phyloP scores from a whole-genome alignment of 1,139 yeast genomes.

The Sugiyamaella grinbergsii region DNA sequence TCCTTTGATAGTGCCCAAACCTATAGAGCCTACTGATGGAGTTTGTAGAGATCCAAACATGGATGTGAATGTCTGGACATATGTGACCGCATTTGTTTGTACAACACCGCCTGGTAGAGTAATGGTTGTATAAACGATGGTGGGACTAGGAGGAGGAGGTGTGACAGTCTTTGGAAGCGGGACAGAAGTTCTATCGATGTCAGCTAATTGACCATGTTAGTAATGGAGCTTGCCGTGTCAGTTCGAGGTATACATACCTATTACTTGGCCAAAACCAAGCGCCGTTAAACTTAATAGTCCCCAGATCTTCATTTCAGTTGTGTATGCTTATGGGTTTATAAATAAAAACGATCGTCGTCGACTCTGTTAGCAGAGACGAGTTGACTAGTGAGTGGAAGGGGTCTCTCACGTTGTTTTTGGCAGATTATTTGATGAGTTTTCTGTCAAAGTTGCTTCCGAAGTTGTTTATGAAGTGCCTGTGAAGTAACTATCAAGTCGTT shows the following conservation, averaged over 20 bases:
- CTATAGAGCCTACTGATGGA: conserved; percentile 56
- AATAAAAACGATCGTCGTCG: not conserved
- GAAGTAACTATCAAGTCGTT: no score
- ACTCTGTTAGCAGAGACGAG: conserved; percentile 3
- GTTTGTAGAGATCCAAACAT: conserved; percentile 45
- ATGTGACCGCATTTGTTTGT: conserved; percentile 47
- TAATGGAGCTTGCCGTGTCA: no score
- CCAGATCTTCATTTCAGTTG: conserved; percentile 7
- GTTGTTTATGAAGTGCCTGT: not conserved
- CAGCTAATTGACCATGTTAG: conserved; percentile 17
- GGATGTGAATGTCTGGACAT: conserved; percentile 52
- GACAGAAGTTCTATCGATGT: conserved; percentile 26
- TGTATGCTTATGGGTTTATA: not conserved
- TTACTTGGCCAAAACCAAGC: not conserved
- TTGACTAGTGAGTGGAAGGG: no score
- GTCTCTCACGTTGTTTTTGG: no score
- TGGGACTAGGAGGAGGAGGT: conserved; percentile 29
- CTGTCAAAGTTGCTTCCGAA: not conserved
- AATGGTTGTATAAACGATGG: conserved; percentile 61
- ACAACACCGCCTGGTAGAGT: conserved; percentile 47
- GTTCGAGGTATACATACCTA: conserved; percentile 10
- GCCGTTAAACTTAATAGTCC: not conserved
- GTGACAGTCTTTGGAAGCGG: conserved; percentile 22
- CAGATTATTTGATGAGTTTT: no score
- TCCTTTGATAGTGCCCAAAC: conserved; percentile 60